phyloP scores from a whole-genome alignment of 139 green algal genomes.

The Closterium sp. region DNA sequence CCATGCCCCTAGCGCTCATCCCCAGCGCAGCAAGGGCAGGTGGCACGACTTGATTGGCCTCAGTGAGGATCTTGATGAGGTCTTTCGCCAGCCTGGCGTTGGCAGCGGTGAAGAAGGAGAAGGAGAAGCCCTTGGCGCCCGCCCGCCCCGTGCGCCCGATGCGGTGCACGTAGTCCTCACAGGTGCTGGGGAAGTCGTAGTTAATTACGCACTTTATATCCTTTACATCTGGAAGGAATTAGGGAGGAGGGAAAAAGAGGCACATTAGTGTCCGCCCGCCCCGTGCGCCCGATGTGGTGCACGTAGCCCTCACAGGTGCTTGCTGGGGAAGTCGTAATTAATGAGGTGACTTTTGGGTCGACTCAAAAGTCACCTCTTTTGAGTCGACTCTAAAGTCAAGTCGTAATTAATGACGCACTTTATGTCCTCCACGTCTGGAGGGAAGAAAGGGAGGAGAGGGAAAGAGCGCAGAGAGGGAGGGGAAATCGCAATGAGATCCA shows the following conservation, averaged over 20 bases:
- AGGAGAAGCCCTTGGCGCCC: conserved; percentile 72
- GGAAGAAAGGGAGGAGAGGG: too few relatives aligned
- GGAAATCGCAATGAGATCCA: too few relatives aligned
- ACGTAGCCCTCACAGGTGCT: conserved; percentile 43
- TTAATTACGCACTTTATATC: conserved; percentile 62
- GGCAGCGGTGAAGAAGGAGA: conserved; percentile 53
- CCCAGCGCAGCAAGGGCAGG: conserved; percentile 23
- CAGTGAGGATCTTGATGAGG: conserved; percentile 36
- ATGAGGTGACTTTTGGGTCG: too few relatives aligned
- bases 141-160: conserved; percentile 88
- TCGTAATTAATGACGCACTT: conserved; percentile 47
- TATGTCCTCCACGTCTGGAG: too few relatives aligned
- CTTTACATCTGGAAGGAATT: conserved; percentile 53
- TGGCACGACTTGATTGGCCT: conserved; percentile 35
- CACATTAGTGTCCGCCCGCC: conserved; percentile 65
- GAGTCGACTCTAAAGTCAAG: too few relatives aligned
- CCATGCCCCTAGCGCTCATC: conserved; percentile 20
- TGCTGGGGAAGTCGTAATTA: conserved; percentile 57
- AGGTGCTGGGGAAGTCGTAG: conserved; percentile 64
- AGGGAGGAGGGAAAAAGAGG: not conserved
- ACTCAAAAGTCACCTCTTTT: too few relatives aligned
- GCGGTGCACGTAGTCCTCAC: conserved; percentile 91
- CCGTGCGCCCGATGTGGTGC: conserved; percentile 87
- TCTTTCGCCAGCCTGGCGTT: conserved; percentile 50
- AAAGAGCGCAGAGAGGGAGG: too few relatives aligned